Evolutionary conservation across 202 grass and related monocot genomes (phyloP).

Genomic region (Schoenoplectus tabernaemontani): DNA sequence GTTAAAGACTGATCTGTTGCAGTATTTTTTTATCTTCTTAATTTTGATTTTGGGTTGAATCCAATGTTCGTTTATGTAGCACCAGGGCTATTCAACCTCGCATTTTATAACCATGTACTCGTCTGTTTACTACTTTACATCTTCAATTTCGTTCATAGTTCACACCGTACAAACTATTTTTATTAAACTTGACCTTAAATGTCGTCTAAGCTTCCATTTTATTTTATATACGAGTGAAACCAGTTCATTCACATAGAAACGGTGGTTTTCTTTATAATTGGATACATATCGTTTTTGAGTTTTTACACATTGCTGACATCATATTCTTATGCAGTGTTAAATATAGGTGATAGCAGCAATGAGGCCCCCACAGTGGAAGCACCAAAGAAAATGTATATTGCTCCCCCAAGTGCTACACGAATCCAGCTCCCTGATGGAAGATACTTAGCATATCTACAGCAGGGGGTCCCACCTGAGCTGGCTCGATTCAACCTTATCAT

Average conservation of each 20-base stretch:
- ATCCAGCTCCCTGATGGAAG: slow-evolving; percentile 83
- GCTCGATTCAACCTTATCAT: slow-evolving; percentile 79
- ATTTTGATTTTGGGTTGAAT: background rate
- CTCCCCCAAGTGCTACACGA: slow-evolving; percentile 60
- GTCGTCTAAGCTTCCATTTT: too few relatives aligned
- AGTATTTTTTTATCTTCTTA: too few relatives aligned
- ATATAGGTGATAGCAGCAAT: slow-evolving; percentile 28
- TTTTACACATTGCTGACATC: slow-evolving; percentile 13
- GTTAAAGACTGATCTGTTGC: too few relatives aligned
- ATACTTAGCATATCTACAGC: slow-evolving; percentile 68
- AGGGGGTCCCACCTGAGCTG: slow-evolving; percentile 57
- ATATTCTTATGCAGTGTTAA: slow-evolving; percentile 70
- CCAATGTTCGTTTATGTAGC: background rate
- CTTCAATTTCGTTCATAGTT: background rate
- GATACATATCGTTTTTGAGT: too few relatives aligned
- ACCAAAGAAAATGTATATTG: slow-evolving; percentile 78
- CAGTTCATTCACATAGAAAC: too few relatives aligned
- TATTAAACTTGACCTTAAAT: background rate
- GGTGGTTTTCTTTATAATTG: too few relatives aligned
- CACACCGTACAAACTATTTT: background rate
- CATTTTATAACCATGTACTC: background rate
- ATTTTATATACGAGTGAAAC: too few relatives aligned
- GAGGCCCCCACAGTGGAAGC: slow-evolving; percentile 33
- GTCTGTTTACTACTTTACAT: background rate
- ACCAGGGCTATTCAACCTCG: background rate